phyloP scores from a whole-genome alignment of 306 rosid species.

The Trifolium dubium region DNA sequence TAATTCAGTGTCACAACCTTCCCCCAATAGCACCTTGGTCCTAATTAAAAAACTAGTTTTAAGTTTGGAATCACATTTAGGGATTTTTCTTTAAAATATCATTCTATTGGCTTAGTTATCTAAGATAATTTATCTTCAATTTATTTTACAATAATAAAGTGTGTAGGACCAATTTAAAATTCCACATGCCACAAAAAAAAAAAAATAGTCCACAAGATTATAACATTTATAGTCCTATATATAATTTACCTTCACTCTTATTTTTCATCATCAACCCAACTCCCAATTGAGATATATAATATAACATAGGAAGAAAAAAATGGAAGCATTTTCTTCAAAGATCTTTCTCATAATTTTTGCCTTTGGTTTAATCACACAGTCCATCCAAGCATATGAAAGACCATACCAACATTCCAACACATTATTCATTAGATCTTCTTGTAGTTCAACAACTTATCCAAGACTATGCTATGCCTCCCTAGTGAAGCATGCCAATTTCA shows the following conservation, averaged over 20 bases:
- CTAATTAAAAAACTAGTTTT: neutral
- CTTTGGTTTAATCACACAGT: constrained; percentile 7
- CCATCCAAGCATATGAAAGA: constrained; percentile 32
- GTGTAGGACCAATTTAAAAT: neutral
- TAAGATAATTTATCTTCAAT: too few species aligned
- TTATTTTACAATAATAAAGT: neutral
- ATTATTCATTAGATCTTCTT: constrained; percentile 69
- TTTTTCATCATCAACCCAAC: constrained; percentile 30
- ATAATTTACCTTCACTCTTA: constrained; percentile 3
- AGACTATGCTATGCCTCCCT: constrained; percentile 68
- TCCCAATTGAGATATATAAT: neutral
- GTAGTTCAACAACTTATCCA: constrained; percentile 68
- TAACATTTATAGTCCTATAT: constrained; percentile 19
- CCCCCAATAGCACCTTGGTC: neutral
- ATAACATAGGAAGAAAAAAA: neutral
- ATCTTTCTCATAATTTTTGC: constrained; percentile 35
- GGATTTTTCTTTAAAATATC: constrained; percentile 1
- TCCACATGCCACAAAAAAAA: neutral
- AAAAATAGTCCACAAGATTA: neutral
- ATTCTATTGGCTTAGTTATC: neutral
- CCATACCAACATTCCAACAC: constrained; percentile 42
- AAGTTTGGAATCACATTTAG: neutral
- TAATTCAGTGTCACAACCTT: too few species aligned
- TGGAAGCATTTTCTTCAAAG: constrained; percentile 47
- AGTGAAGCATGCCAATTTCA: constrained; percentile 55